Conservation (phyloP, 139 green algal genomes). For the Closterium sp. region DNA sequence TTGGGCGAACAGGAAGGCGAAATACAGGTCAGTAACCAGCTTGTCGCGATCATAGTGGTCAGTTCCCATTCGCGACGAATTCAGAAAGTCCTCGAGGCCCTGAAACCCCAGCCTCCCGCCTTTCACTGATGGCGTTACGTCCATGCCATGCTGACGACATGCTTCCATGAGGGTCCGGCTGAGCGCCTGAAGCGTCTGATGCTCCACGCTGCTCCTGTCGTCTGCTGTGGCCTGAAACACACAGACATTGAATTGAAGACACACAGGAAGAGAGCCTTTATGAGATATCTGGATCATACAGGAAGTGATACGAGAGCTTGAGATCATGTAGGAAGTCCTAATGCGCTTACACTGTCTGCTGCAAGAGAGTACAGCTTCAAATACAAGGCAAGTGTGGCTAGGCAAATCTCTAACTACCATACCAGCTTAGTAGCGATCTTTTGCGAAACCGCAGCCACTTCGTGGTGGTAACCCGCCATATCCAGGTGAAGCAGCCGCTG, state of each 20-base stretch:
- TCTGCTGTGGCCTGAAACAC: not conserved
- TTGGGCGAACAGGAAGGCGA: slow-evolving; percentile 4
- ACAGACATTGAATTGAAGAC: too few species aligned
- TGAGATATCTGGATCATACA: not conserved
- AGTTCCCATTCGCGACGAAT: slow-evolving; percentile 27
- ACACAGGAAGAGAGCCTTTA: too few species aligned
- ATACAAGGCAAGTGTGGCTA: not conserved
- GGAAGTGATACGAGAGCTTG: not conserved
- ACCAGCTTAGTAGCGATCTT: slow-evolving; percentile 22
- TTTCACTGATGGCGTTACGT: not conserved
- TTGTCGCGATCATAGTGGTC: slow-evolving; percentile 36
- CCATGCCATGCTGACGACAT: not conserved
- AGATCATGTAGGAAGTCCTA: not conserved
- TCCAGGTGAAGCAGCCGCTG: slow-evolving; percentile 22
- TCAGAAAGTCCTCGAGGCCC: slow-evolving; percentile 29
- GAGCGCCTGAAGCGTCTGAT: not conserved
- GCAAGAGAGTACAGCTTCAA: not conserved
- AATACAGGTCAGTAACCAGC: slow-evolving; percentile 40
- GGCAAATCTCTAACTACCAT: not conserved
- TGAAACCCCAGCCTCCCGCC: not conserved
- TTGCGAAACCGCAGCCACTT: slow-evolving; percentile 18
- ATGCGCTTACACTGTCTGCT: too few species aligned
- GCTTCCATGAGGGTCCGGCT: not conserved
- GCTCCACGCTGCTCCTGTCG: not conserved
- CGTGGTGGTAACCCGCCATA: slow-evolving; percentile 36